Base-by-base conservation (phyloP, 1,139 yeast genomes). In the Wickerhamiella pararugosa region DNA sequence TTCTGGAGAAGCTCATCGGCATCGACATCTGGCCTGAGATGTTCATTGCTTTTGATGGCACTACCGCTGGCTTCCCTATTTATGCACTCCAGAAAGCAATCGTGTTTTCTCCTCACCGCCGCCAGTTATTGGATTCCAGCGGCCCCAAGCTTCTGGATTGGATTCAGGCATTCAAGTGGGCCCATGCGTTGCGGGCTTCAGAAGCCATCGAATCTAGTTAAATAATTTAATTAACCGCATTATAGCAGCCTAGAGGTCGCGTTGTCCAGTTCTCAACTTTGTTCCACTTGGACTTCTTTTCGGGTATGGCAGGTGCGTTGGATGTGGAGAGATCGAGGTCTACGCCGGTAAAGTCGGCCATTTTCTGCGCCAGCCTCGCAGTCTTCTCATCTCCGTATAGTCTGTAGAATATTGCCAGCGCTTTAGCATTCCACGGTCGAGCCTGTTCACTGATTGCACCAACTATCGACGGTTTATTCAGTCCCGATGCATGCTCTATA, bases 381-480 rank as follows among this genome's bases (percentile, higher is more conserved):
- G 37, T 34, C 2, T 29, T 37, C 1, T 9, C n/a, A n/a, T 37
- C 36, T 4, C 15, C 27, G 29, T 10, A 21, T 5, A 32, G 27
- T 2, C 26, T 15, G 2, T 51, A 51, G 25, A 37, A 38, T 2
- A 30, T 30, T 0, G 50, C 52, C n/a, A 51, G 45, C 7, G 47
- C 38, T 21, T 15, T 21, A 2, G 52, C 51, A 25, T 51, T 51
- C 54, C 54, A 51, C 5, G 54, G 54, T 15, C 54, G 45, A 2
- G 53, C 51, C n/a, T 9, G 5, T 8, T 27, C 29, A 8, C 8
- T 33, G 25, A 25, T 29, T 29, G 4, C 35, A 9, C 10, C n/a
- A 15, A 7, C 30, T 29, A 5, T 30, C 27, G 4, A 29, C 10
- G 21, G 21, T 15, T 4, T 11, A 28, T 9, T 25, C n/a, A 15